Evolutionary conservation across 2,329 filamentous ascomycete species (phyloP).

Genomic region (Scopulariopsis brevicaulis): DNA sequence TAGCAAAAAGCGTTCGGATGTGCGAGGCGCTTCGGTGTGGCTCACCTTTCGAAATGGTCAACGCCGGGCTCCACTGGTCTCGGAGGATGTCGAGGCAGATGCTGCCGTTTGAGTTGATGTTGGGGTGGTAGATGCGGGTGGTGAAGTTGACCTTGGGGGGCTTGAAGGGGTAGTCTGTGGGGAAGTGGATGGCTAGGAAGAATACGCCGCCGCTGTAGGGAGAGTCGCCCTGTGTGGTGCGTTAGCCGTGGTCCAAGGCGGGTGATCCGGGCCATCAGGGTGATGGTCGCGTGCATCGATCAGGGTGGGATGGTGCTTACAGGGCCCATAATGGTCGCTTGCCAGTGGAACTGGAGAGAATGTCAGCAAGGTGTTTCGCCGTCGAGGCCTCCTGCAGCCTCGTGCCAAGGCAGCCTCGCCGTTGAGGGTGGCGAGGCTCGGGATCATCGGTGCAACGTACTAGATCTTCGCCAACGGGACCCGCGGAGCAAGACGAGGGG

Average conservation of each 20-base stretch:
- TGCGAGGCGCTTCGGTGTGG: not conserved
- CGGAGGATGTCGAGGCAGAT: constrained; percentile 97
- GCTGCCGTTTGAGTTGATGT: constrained; percentile 99
- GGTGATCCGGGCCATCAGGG: not conserved
- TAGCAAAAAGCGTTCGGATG: not conserved
- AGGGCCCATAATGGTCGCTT: constrained; percentile 99
- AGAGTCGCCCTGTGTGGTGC: constrained; percentile 63
- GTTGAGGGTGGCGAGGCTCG: not conserved
- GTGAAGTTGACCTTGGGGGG: constrained; percentile 99
- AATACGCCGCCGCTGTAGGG: constrained; percentile 98
- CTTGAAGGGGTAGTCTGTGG: constrained; percentile 99
- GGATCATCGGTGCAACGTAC: constrained; percentile 48
- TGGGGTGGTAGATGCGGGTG: constrained; percentile 98
- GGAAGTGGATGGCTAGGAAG: constrained; percentile 98
- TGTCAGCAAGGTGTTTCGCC: not conserved
- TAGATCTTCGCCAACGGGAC: constrained; percentile 93
- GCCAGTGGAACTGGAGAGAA: constrained; percentile 83
- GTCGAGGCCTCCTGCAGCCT: not conserved
- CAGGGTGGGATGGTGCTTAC: constrained; percentile 45
- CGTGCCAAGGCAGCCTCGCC: not conserved
- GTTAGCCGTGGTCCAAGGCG: not conserved
- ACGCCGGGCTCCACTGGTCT: constrained; percentile 97
- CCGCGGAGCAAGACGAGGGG: constrained; percentile 96
- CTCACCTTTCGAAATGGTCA: constrained; percentile 96
- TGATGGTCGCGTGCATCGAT: not conserved